These are phyloP conservation scores for Linnemannia exigua DNA, from an alignment of 192 early-diverging fungal species.

Conservation along the genomic window DNA sequence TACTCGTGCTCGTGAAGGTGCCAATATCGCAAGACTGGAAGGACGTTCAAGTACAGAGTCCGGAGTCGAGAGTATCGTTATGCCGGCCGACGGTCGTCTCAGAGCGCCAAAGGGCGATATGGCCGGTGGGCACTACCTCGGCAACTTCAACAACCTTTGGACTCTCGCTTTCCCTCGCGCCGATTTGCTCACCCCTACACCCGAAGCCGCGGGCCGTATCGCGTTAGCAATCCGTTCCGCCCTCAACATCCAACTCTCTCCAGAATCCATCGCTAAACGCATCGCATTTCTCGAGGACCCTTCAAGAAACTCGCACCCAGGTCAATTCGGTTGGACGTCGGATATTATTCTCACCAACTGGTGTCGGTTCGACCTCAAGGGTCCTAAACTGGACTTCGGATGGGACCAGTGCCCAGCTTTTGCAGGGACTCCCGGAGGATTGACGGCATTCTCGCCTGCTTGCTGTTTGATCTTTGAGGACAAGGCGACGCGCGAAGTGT, in stretches of 20 bases:
- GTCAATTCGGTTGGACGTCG: slow-evolving; percentile 38
- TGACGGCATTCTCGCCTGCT: slow-evolving; percentile 39
- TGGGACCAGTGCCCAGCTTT: slow-evolving; percentile 53
- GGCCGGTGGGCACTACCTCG: slow-evolving; percentile 45
- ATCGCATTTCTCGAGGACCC: slow-evolving; percentile 52
- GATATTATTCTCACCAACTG: slow-evolving; percentile 59
- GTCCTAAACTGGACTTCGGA: slow-evolving; percentile 53
- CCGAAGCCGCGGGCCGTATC: slow-evolving; percentile 41
- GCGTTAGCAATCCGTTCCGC: slow-evolving; percentile 41
- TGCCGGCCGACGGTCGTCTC: slow-evolving; percentile 54
- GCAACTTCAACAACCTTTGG: slow-evolving; percentile 58
- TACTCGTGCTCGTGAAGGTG: slow-evolving; percentile 48
- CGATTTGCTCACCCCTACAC: slow-evolving; percentile 24
- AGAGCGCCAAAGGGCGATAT: slow-evolving; percentile 46
- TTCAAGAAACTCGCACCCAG: slow-evolving; percentile 38
- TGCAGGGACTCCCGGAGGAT: slow-evolving; percentile 24
- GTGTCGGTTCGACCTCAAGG: slow-evolving; percentile 56
- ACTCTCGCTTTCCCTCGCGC: slow-evolving; percentile 28
- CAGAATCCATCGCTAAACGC: slow-evolving; percentile 47
- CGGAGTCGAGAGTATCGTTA: slow-evolving; percentile 33
- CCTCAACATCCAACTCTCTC: slow-evolving; percentile 36
- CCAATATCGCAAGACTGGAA: slow-evolving; percentile 30
- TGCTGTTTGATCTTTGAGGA: slow-evolving; percentile 49
- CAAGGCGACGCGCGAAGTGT: slow-evolving; percentile 43
- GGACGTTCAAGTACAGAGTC: slow-evolving; percentile 48